phyloP scores from a whole-genome alignment of 2,329 filamentous ascomycete genomes.

The Pseudomassariella vexata region DNA sequence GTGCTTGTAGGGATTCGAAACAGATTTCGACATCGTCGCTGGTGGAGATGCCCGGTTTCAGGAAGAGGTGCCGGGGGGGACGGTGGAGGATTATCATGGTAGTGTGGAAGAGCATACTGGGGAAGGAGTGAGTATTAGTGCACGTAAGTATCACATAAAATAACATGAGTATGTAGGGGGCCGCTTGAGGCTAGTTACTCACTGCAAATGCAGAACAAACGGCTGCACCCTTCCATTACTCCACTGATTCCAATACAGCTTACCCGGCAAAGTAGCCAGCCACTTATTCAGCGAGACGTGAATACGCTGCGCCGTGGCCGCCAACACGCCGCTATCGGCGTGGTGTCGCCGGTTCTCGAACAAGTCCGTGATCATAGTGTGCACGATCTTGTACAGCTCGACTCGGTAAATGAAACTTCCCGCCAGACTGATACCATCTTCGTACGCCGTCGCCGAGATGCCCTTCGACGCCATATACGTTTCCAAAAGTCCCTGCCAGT shows the following conservation, averaged over 20 bases:
- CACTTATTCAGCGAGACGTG: conserved; percentile 40
- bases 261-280: conserved; percentile 37
- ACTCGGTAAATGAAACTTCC: conserved; percentile 40
- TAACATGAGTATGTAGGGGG: no score
- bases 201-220: conserved; percentile 41
- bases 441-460: conserved; percentile 37
- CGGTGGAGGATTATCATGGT: conserved; percentile 46
- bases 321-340: conserved; percentile 32
- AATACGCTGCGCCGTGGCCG: conserved; percentile 37
- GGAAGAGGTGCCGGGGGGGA: conserved; percentile 37
- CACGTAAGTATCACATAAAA: no score
- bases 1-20: conserved; percentile 40
- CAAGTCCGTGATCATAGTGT: conserved; percentile 43
- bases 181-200: conserved; percentile 14
- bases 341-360: conserved; percentile 41
- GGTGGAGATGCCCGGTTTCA: conserved; percentile 29
- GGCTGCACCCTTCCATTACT: conserved; percentile 38
- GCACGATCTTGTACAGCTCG: conserved; percentile 42
- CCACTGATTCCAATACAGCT: conserved; percentile 46
- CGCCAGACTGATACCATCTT: conserved; percentile 37
- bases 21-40: conserved; percentile 43
- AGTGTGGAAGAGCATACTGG: conserved; percentile 41
- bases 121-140: conserved; percentile 1
- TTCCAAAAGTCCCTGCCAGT: conserved; percentile 40
- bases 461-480: conserved; percentile 40